A percentile compares a stretch with the other conserved stretches of the same genome.
Evolutionary conservation across 2,329 filamentous ascomycete genomes (phyloP).

Genomic region (Lasiodiplodia gonubiensis): DNA sequence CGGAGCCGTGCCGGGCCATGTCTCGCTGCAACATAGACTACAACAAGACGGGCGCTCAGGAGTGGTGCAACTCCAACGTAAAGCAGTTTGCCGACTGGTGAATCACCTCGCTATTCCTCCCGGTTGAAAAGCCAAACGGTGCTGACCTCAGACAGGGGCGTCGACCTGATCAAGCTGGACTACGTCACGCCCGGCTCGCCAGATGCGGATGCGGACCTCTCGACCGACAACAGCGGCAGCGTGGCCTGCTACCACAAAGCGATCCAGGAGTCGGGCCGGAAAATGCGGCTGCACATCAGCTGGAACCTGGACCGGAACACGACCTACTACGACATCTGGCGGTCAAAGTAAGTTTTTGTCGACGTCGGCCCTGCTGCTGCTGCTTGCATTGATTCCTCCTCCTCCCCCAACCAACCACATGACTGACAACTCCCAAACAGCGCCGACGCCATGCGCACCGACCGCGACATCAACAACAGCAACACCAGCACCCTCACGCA

Average conservation of each 20-base stretch:
- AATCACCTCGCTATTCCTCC: background rate
- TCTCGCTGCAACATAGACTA: constrained; percentile 36
- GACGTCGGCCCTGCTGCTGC: no score
- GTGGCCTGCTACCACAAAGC: constrained; percentile 38
- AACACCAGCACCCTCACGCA: constrained; percentile 34
- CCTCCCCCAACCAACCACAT: background rate
- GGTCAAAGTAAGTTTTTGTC: constrained; percentile 23
- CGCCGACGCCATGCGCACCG: constrained; percentile 38
- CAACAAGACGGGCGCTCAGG: constrained; percentile 35
- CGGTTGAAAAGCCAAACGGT: background rate
- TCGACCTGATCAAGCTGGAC: constrained; percentile 40
- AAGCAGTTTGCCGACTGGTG: constrained; percentile 36
- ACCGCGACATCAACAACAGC: constrained; percentile 38
- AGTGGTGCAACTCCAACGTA: constrained; percentile 39
- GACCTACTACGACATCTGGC: constrained; percentile 36
- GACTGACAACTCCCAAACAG: background rate
- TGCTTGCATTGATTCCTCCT: no score
- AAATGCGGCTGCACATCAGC: constrained; percentile 39
- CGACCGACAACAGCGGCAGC: constrained; percentile 33
- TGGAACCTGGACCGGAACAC: constrained; percentile 38
- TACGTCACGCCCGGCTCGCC: constrained; percentile 38
- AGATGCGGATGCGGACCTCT: constrained; percentile 32
- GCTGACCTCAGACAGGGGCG: constrained; percentile 28
- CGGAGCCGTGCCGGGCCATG: constrained; percentile 17
- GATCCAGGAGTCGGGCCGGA: constrained; percentile 35